Percentiles rank a stretch among this genome's conserved stretches.
Evolutionary conservation across 148 eudicot genomes (phyloP).

Genomic region (Oxyria digyna): DNA sequence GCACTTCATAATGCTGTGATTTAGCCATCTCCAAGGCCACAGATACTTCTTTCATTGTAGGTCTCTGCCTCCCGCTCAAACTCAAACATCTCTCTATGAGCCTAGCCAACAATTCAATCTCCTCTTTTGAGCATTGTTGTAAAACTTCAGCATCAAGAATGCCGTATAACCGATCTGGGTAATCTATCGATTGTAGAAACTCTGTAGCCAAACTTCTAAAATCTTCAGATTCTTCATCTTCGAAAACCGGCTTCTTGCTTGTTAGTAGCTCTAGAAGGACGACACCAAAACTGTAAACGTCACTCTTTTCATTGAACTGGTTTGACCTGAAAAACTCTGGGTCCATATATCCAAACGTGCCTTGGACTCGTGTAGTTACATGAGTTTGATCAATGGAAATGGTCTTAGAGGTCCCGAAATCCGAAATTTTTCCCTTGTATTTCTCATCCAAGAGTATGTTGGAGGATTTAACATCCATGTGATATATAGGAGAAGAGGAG

Average conservation of each 20-base stretch:
- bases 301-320: slow-evolving; percentile 1
- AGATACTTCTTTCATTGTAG: neutral
- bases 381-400: too few relatives aligned
- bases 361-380: slow-evolving; percentile 1
- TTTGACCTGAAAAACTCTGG: neutral
- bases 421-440: neutral
- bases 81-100: neutral
- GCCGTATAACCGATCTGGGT: neutral
- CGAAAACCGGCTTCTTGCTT: neutral
- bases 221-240: neutral
- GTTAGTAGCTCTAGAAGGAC: neutral
- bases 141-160: neutral
- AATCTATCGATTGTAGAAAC: neutral
- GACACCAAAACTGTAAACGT: slow-evolving; percentile 6
- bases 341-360: slow-evolving; percentile 3
- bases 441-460: slow-evolving; percentile 3
- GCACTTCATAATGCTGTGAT: neutral
- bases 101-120: neutral
- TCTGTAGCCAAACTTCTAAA: neutral
- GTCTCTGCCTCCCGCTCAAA: neutral
- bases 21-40: neutral
- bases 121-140: neutral
- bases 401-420: slow-evolving; percentile 5
- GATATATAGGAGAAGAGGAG: neutral
- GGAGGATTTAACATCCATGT: slow-evolving; percentile 1